Conservation (phyloP, 108 stramenopile species). For the Stephanodiscus triporus region DNA sequence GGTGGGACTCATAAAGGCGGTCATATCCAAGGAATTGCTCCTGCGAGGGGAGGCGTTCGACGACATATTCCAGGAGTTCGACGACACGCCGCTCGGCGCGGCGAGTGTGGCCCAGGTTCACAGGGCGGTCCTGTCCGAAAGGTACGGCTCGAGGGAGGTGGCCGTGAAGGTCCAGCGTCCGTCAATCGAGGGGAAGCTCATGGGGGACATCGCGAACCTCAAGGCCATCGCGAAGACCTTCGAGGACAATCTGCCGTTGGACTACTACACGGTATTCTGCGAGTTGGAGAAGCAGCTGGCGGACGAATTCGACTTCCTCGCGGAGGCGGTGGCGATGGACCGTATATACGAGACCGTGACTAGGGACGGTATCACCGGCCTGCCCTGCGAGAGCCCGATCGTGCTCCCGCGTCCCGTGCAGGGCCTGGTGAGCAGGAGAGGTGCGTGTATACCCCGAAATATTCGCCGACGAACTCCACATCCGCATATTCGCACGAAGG, state of each 20-base stretch:
- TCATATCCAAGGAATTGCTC: constrained; percentile 66
- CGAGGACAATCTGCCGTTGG: constrained; percentile 77
- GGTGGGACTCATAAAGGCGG: constrained; percentile 73
- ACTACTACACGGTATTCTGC: constrained; percentile 93
- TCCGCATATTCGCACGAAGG: too few species aligned
- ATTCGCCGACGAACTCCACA: background rate
- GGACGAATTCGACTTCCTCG: constrained; percentile 95
- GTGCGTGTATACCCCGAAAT: background rate
- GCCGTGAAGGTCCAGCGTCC: constrained; percentile 97
- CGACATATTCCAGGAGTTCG: constrained; percentile 88
- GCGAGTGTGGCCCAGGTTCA: constrained; percentile 94
- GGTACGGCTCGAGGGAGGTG: constrained; percentile 84
- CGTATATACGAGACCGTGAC: constrained; percentile 78
- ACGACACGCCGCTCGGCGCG: constrained; percentile 80
- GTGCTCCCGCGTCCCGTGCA: constrained; percentile 86
- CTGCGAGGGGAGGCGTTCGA: constrained; percentile 66
- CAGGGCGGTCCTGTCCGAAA: constrained; percentile 78
- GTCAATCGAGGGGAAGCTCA: constrained; percentile 87
- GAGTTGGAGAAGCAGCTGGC: constrained; percentile 88
- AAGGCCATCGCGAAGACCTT: constrained; percentile 86
- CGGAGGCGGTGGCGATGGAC: constrained; percentile 96
- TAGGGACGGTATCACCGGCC: constrained; percentile 51
- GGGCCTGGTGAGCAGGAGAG: constrained; percentile 80
- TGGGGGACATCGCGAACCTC: constrained; percentile 91
- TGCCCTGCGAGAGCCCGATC: constrained; percentile 70